Base-by-base conservation (phyloP, 2,329 filamentous ascomycete genomes). In the Harringtonia lauricola region DNA sequence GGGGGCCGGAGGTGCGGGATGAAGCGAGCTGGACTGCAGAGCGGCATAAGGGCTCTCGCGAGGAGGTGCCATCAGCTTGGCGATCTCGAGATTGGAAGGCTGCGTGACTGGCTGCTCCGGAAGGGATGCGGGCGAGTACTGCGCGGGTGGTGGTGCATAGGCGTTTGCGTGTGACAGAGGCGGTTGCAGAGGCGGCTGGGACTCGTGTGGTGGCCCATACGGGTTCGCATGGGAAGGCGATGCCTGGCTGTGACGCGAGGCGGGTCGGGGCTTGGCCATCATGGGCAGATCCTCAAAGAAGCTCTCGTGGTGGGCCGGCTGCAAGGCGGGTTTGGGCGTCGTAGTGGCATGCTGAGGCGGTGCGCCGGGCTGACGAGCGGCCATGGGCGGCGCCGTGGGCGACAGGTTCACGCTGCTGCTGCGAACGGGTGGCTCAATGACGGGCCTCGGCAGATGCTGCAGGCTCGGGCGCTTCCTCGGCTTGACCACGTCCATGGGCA, bases 401-500 rank as follows among this genome's bases (percentile, higher is more conserved):
- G 49, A 42, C 8, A 42, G 41, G 55, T 68, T 64, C 58, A 80
- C 71, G 57, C 81, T 86, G 49, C 72, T 76, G 52, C 71, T 84
- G 52, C 83, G 56, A 33, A 65, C 57, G 7, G 65, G 58, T 28
- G 65, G 55, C 10, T 67, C 58, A 31, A 70, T 64, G 30, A 64
- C 56, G 39, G 64, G 58, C 45, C 66, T 65, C 7, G 68, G 64
- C 36, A 73, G 62, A 42, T 75, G 74, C 46, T 76, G 76, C 54
- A 74, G 69, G 55, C 74, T 79, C 7, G 68, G 60, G 42, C 81
- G 70, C 66, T 83, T 81, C 59, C 79, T 71, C 35, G 42, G 79
- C 52, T 83, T 83, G 24, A 83, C 75, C 26, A 98, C 74, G 43
- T 95, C 90, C 63, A 92, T 86, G 4, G 92, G 92, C 18, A 98